A percentile compares a stretch with the other conserved stretches of the same genome.
These are phyloP conservation scores for Leishmania gerbilli DNA, from an alignment of 208 protist genomes.

Conservation along the genomic window DNA sequence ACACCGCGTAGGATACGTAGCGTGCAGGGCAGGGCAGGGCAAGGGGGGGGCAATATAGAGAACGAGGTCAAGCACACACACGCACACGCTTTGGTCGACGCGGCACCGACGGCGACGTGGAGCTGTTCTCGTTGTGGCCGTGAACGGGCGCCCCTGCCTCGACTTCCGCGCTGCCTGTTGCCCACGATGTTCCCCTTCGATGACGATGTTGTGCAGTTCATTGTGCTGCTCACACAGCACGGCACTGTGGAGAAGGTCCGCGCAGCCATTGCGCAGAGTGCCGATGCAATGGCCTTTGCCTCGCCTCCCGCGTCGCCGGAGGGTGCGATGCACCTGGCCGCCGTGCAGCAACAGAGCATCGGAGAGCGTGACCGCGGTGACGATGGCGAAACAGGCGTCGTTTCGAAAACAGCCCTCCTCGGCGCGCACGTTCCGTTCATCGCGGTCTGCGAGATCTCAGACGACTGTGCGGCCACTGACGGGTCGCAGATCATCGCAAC, in stretches of 20 bases:
- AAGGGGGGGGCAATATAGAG: too few species aligned
- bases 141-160: not conserved
- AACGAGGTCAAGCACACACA: not conserved
- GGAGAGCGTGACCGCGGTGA: not conserved
- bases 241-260: conserved; percentile 56
- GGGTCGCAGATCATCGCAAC: conserved; percentile 40
- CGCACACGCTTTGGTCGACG: not conserved
- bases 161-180: not conserved
- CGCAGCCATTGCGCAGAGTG: conserved; percentile 41
- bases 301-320: not conserved
- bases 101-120: not conserved
- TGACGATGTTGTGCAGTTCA: conserved; percentile 64
- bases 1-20: not conserved
- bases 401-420: not conserved
- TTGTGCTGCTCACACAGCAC: conserved; percentile 54
- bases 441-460: conserved; percentile 19
- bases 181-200: conserved; percentile 23
- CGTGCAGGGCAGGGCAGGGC: not conserved
- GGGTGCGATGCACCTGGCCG: not conserved
- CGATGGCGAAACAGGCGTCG: not conserved
- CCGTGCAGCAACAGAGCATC: not conserved
- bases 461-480: not conserved
- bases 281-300: conserved; percentile 33
- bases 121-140: not conserved
- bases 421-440: conserved; percentile 5